Evolutionary conservation across 345 rosid species (phyloP).

Genomic region (Clarkia xantiana): DNA sequence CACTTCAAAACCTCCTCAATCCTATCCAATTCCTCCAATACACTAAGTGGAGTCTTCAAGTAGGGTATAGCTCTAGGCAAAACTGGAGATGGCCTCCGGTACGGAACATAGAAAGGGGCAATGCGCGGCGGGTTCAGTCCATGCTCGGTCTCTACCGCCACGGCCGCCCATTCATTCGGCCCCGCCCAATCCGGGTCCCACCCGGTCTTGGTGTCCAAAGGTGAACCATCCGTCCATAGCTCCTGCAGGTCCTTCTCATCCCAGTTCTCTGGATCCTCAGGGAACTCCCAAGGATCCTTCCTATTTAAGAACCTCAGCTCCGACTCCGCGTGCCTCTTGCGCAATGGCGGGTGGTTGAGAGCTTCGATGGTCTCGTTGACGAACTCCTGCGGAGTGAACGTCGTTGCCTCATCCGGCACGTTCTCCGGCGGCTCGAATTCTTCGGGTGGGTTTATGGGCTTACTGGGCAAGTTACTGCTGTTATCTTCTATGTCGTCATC

Average conservation of each 20-base stretch:
- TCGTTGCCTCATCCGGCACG: conserved; percentile 26
- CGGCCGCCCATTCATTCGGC: conserved; percentile 56
- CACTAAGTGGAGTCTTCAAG: conserved; percentile 46
- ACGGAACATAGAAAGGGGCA: conserved; percentile 78
- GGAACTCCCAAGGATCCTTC: conserved; percentile 54
- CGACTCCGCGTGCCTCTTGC: conserved; percentile 33
- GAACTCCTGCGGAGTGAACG: conserved; percentile 31
- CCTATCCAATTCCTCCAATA: conserved; percentile 80
- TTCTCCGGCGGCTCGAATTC: conserved; percentile 20
- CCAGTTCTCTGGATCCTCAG: conserved; percentile 67
- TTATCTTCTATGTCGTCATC: conserved; percentile 30
- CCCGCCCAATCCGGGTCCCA: conserved; percentile 94
- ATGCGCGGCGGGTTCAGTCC: conserved; percentile 60
- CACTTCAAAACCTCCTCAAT: conserved; percentile 79
- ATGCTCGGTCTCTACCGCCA: conserved; percentile 32
- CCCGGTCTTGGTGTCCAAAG: conserved; percentile 46
- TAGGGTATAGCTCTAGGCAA: conserved; percentile 57
- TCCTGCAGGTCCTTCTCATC: conserved; percentile 66
- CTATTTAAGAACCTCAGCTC: conserved; percentile 15
- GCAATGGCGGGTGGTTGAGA: conserved; percentile 25
- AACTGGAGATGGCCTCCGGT: conserved; percentile 64
- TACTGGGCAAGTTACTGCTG: conserved; percentile 7
- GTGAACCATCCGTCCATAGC: conserved; percentile 72
- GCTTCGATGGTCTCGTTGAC: conserved; percentile 24
- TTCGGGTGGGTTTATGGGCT: conserved; percentile 26